These are phyloP conservation scores for Phytopythium helicoides DNA, from an alignment of 352 stramenopile genomes.

Conservation along the genomic window DNA sequence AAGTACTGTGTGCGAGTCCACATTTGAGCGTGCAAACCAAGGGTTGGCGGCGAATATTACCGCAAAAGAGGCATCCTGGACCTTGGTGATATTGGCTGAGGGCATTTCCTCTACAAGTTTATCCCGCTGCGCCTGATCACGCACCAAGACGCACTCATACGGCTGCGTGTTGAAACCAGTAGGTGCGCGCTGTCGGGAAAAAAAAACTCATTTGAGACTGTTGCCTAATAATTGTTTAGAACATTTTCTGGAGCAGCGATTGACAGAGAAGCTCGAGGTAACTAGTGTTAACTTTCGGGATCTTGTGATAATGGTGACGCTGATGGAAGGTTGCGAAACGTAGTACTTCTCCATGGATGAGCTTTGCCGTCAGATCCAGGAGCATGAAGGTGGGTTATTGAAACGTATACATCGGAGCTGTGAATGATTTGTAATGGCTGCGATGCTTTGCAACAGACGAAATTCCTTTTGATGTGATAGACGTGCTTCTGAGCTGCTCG, in stretches of 20 bases:
- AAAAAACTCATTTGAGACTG: too few relatives aligned
- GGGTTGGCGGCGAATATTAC: conserved; percentile 80
- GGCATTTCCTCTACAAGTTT: conserved; percentile 75
- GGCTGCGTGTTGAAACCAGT: conserved; percentile 80
- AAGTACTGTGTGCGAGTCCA: too few relatives aligned
- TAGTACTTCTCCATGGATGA: conserved; percentile 85
- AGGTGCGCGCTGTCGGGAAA: conserved; percentile 55
- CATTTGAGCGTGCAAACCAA: too few relatives aligned
- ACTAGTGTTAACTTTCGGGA: too few relatives aligned
- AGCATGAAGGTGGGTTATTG: conserved; percentile 63
- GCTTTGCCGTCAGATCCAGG: conserved; percentile 72
- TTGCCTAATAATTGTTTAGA: too few relatives aligned
- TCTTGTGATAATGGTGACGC: too few relatives aligned
- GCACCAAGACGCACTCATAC: conserved; percentile 73
- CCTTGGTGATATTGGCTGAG: conserved; percentile 61
- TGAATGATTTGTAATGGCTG: too few relatives aligned
- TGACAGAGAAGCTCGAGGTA: conserved; percentile 69
- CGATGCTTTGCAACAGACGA: too few relatives aligned
- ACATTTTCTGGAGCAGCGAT: neutral
- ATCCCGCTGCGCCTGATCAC: conserved; percentile 63
- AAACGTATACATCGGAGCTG: too few relatives aligned
- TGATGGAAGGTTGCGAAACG: too few relatives aligned
- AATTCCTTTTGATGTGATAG: conserved; percentile 75
- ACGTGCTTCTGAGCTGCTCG: conserved; percentile 76
- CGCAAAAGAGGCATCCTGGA: conserved; percentile 70